These are phyloP conservation scores for Penicillium palitans DNA, from an alignment of 2,329 filamentous ascomycete genomes.

Conservation along the genomic window DNA sequence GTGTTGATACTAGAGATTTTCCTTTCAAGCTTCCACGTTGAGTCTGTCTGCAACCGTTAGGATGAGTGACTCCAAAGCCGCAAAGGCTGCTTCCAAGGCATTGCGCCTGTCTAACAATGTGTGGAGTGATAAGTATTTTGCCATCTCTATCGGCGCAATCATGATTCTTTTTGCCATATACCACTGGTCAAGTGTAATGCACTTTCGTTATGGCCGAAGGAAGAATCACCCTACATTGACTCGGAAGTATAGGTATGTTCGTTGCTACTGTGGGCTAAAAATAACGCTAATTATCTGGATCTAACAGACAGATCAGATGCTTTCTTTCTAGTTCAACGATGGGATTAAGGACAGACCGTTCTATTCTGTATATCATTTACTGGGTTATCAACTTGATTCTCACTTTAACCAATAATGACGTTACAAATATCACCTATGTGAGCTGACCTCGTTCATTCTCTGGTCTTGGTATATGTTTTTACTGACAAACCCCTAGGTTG, in stretches of 20 bases:
- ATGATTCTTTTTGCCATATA: slow-evolving; percentile 14
- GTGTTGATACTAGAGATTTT: not conserved
- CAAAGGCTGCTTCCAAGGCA: not conserved
- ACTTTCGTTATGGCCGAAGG: slow-evolving; percentile 3
- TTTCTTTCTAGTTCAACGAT: slow-evolving; percentile 2
- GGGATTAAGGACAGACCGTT: slow-evolving; percentile 9
- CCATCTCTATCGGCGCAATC: slow-evolving; percentile 16
- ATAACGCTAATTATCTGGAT: not conserved
- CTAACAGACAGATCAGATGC: not conserved
- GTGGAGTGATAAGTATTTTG: slow-evolving; percentile 20
- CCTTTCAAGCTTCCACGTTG: not conserved
- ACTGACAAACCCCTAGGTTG: slow-evolving; percentile 2
- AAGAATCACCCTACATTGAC: not conserved
- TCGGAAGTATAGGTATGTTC: not conserved
- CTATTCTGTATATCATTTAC: slow-evolving; percentile 10
- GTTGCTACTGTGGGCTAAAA: not conserved
- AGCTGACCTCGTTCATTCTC: not conserved
- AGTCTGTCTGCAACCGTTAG: not conserved
- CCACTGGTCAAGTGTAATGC: slow-evolving; percentile 13
- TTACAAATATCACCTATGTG: not conserved
- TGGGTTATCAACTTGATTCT: slow-evolving; percentile 15
- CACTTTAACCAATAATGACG: slow-evolving; percentile 4
- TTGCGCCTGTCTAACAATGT: slow-evolving; percentile 14
- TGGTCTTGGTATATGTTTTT: not conserved
- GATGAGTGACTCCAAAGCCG: not conserved